These are phyloP conservation scores for Escallonia rubra DNA, from an alignment of 129 eudicot species.

Conservation along the genomic window DNA sequence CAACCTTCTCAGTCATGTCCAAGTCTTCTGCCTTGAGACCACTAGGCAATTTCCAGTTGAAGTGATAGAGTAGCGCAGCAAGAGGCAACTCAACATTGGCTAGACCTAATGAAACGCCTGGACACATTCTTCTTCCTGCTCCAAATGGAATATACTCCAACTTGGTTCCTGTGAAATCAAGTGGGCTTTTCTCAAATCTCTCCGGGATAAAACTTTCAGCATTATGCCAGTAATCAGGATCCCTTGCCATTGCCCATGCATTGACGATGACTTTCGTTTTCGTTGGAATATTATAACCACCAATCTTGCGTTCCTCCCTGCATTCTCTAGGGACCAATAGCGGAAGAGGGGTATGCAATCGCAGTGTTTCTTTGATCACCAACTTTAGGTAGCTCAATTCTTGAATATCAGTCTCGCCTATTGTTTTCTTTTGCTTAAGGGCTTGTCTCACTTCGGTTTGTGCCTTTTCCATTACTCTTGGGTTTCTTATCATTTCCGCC, in stretches of 20 bases:
- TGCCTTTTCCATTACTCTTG: constrained; percentile 17
- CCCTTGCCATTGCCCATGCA: constrained; percentile 33
- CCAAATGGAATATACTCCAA: constrained; percentile 35
- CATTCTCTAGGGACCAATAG: constrained; percentile 24
- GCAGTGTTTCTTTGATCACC: constrained; percentile 19
- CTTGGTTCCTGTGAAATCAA: constrained; percentile 26
- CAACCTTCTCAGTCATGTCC: constrained; percentile 51
- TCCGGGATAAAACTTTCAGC: constrained; percentile 28
- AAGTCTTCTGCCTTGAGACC: constrained; percentile 12
- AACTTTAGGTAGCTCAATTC: constrained; percentile 23
- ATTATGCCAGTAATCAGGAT: constrained; percentile 22
- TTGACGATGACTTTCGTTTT: constrained; percentile 20
- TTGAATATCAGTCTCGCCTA: constrained; percentile 20
- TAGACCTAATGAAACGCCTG: constrained; percentile 18
- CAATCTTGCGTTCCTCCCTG: constrained; percentile 13
- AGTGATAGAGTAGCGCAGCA: constrained; percentile 43
- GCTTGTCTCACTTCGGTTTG: constrained; percentile 13
- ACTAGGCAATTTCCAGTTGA: constrained; percentile 48
- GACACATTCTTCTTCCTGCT: constrained; percentile 30
- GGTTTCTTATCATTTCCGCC: constrained; percentile 19
- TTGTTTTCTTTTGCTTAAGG: not conserved
- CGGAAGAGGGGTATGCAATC: constrained; percentile 29
- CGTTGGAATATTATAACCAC: constrained; percentile 21
- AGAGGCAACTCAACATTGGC: constrained; percentile 50
- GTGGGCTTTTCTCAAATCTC: constrained; percentile 19